Evolutionary conservation across 768 basidiomycete species (phyloP), one percentile per base, ranked within the genome.

Genomic region (Leccinum broughii): DNA sequence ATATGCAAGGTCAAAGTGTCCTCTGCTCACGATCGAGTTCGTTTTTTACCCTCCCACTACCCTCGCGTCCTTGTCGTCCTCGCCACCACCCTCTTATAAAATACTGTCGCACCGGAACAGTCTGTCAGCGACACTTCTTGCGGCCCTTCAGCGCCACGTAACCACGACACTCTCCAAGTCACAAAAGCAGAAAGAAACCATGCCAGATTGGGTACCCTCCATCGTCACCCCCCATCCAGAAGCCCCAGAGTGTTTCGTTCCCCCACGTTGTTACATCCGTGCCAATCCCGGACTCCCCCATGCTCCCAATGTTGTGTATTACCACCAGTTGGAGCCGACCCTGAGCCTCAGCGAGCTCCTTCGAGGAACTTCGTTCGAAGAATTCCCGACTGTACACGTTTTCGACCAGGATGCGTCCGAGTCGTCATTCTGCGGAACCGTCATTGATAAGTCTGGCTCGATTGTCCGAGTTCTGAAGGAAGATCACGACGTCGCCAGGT

Each of bases 321-420:
- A 85, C 69, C 81, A 88, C 68, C 80, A 80, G 35, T 73, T 94
- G 13, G 84, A 90, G 54, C 74, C 81, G 3, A 69, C 74, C 4
- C 65, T 80, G 48, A 71, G 80, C 24, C 77, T 95, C 28, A 66
- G 70, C 10, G 66, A 70, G 26, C 73, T 81, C 8, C 76, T 96
- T 50, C 78, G 77, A 37, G 75, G 84, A 54, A 89, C 84, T 48
- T 77, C 83, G 30, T 93, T 94, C 72, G 81, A 90, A 34, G 94
- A 96, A 72, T 96, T 84, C 68, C 94, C 94, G 7, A 87, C 86
- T 1, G 84, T 96, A 50, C 88, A 93, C 57, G 73, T 95, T 6
- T 88, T 87, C 79, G 84, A 88, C 51, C 82, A 75, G 24, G 77
- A 70, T 20, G 75, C 85, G 32, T 11, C 32, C 11, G 32, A 34